Conservation (phyloP, 2,329 filamentous ascomycete genomes). For the Magnaporthiopsis incrustans region DNA sequence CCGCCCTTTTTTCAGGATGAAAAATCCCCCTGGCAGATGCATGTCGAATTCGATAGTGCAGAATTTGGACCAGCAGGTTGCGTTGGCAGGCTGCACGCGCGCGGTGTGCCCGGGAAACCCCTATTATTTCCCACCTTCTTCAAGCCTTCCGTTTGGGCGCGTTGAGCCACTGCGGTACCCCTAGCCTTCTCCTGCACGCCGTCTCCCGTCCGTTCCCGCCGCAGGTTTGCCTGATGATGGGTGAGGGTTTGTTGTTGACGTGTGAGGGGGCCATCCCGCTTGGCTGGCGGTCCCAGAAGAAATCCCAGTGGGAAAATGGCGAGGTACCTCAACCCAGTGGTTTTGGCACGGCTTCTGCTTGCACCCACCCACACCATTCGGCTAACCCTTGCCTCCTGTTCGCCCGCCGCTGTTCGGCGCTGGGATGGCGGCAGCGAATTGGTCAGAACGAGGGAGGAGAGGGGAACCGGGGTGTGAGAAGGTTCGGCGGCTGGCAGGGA, state of each 20-base stretch:
- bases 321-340: neutral
- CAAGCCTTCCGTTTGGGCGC: neutral
- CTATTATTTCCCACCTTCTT: neutral
- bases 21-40: constrained; percentile 12
- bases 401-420: neutral
- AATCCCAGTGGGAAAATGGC: neutral
- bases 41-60: constrained; percentile 9
- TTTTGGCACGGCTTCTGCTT: neutral
- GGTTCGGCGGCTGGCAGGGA: neutral
- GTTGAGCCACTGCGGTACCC: neutral
- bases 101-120: neutral
- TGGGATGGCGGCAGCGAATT: neutral
- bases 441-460: neutral
- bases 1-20: neutral
- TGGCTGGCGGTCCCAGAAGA: neutral
- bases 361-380: neutral
- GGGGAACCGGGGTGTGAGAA: neutral
- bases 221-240: neutral
- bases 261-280: neutral
- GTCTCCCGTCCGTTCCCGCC: neutral
- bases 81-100: neutral
- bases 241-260: neutral
- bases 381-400: neutral
- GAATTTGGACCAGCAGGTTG: neutral
- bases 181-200: neutral